Evolutionary conservation across 1,284 basidiomycete species (phyloP).

Genomic region (Leccinum insolens): DNA sequence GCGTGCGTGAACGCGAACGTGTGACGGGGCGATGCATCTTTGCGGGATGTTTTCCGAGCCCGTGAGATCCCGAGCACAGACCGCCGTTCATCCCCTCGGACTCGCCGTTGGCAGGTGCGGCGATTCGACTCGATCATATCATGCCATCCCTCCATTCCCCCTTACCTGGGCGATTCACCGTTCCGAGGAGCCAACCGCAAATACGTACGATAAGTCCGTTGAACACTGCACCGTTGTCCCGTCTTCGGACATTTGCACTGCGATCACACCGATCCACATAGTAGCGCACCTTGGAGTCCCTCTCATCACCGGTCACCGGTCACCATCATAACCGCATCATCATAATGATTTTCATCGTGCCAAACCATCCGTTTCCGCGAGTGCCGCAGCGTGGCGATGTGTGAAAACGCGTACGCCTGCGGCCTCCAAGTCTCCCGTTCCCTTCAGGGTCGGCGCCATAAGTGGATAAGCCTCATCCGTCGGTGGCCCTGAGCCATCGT

Average conservation of each 20-base stretch:
- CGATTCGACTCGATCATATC: background rate
- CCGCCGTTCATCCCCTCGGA: background rate
- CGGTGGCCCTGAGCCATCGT: background rate
- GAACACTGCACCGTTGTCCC: background rate
- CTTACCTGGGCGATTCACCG: background rate
- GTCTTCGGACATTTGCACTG: background rate
- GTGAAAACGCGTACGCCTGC: background rate
- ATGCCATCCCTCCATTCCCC: background rate
- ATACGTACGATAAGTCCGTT: background rate
- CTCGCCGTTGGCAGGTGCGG: background rate
- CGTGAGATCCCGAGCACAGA: background rate
- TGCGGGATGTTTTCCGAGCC: background rate
- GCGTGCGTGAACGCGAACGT: background rate
- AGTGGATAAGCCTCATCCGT: background rate
- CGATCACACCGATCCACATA: background rate
- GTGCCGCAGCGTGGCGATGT: background rate
- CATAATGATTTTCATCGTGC: background rate
- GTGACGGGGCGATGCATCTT: conserved; percentile 6
- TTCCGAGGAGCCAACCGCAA: background rate
- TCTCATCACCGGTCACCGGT: background rate
- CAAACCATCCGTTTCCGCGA: background rate
- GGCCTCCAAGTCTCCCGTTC: background rate
- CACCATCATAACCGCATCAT: background rate
- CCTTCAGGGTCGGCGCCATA: background rate
- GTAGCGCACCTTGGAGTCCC: background rate